Base-by-base conservation (phyloP, 202 grass and related monocot species). In the Elaeis oleifera region DNA sequence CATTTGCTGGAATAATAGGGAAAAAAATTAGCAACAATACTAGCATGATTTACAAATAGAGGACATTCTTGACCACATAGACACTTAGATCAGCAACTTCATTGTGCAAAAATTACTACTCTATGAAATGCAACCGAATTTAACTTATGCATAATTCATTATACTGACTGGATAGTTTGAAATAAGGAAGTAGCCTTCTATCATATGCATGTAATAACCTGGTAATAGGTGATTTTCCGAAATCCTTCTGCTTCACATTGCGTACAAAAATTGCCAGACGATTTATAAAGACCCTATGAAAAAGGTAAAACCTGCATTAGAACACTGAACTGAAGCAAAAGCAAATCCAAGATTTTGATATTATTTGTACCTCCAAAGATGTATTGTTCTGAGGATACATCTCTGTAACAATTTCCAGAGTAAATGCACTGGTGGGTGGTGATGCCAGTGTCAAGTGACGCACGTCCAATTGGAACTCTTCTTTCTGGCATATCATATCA, bases 201-300 rank as follows among this genome's bases (percentile, higher is more conserved):
- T 56, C 19, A 14, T 28, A 48, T 18, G 68, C 9, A 53, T 63
- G 6, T 62, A 72, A 52, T 63, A 81, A 81, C 94, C 88, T 97
- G 94, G 82, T 86, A 97, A 76, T 86, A 97, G 17, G 94, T 97
- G 59, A 97, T 97, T 78, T 97, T 97, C 56, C 85, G 71, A 65
- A 97, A 97, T 27, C 94, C 94, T 92, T 97, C 94, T 23, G 94
- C 94, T 70, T 97, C 94, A 79, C 94, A 97, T 76, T 97, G 94
- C 16, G 94, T 92, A 63, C 82, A 97, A 76, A 97, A 97, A 69
- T 91, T 90, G 51, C 84, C 82, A 65, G 94, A 92, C 0, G 94
- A 84, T 65, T 81, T 97, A 77, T 92, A 97, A 53, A 97, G 65
- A 18, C 94, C 94, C 94, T 97, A 71, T 28, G 56, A 81, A 64